Base-by-base conservation (phyloP, 805 yeast species). In the Clavispora fructus region DNA sequence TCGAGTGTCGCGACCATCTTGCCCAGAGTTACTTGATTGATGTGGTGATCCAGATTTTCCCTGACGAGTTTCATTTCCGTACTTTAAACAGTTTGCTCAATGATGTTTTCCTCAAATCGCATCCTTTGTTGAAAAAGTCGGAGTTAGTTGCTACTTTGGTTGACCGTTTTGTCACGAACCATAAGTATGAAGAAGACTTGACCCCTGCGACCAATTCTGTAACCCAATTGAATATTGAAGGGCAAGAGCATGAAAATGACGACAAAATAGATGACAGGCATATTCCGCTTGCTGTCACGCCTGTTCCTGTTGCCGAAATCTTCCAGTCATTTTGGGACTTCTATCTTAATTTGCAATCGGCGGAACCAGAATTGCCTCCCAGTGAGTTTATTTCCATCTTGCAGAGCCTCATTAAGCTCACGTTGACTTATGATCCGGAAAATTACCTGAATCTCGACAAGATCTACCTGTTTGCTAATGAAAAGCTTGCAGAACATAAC, bases 1-100 rank as follows among this genome's bases (percentile, higher is more conserved):
- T 91, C 11, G 97, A 91, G 62, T 94, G 98, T 62, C 78, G 87
- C 49, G 99, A 94, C 61, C 83, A 82, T 27, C 75, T 94, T 49
- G 97, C 98, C 4, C 99, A 94, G 67, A 91, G 85, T 59, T 94
- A 94, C 61, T 68, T 94, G 47, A 73, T 91, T 42, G 99, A 94
- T 60, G 96, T 94, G 11, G 75, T 94, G 44, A 85, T 91, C 45
- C 97, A 92, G 62, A 95, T 91, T 1, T 94, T 94, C 69, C 97
- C 98, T 1, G 97, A 88, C 58, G 88, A 86, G 52, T 92, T 85
- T 63, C 98, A 94, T 58, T 67, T 90, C 49, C 74, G 74, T 17
- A 87, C 97, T 0, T 70, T 94, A 55, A 82, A 82, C 44, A 67
- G 69, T 29, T 80, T 87, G 53, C 72, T 94, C 53, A 62, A 61